phyloP scores from a whole-genome alignment of 352 stramenopile genomes.

The Phytophthora hybrid region DNA sequence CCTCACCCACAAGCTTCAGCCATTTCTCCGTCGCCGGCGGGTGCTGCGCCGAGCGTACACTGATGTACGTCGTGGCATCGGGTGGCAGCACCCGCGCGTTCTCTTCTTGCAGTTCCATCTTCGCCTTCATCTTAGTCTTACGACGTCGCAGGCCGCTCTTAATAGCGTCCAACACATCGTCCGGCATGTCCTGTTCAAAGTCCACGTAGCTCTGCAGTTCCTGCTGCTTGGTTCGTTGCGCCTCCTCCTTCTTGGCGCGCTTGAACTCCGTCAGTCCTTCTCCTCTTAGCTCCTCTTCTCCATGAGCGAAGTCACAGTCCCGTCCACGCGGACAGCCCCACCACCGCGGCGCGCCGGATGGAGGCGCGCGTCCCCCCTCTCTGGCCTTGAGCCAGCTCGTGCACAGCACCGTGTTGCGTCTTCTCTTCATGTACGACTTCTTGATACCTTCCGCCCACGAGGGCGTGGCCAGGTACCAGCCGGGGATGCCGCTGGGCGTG shows the following conservation, averaged over 20 bases:
- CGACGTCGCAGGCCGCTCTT: slow-evolving; percentile 66
- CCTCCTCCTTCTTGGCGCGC: slow-evolving; percentile 67
- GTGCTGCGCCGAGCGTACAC: slow-evolving; percentile 33
- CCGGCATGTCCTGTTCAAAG: slow-evolving; percentile 70
- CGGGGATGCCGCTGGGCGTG: slow-evolving; percentile 83
- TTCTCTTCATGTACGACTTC: slow-evolving; percentile 89
- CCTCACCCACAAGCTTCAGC: slow-evolving; percentile 56
- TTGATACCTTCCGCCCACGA: slow-evolving; percentile 86
- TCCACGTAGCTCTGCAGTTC: slow-evolving; percentile 76
- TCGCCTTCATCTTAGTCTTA: slow-evolving; percentile 39
- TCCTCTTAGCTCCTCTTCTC: slow-evolving; percentile 78
- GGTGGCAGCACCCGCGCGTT: slow-evolving; percentile 33
- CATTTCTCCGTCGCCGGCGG: slow-evolving; percentile 39
- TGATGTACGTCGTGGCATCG: slow-evolving; percentile 44
- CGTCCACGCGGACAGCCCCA: slow-evolving; percentile 85
- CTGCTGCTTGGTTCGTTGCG: slow-evolving; percentile 66
- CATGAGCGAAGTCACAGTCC: slow-evolving; percentile 88
- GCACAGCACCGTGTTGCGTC: slow-evolving; percentile 83
- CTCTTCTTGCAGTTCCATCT: slow-evolving; percentile 33
- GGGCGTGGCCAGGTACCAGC: slow-evolving; percentile 84
- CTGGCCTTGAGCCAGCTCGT: slow-evolving; percentile 76
- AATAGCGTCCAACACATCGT: slow-evolving; percentile 77
- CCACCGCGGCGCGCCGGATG: slow-evolving; percentile 67
- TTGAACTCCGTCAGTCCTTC: slow-evolving; percentile 76
- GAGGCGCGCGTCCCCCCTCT: slow-evolving; percentile 45